Conservation (phyloP, 169 alveolate genomes). For the Plasmodium adleri region DNA sequence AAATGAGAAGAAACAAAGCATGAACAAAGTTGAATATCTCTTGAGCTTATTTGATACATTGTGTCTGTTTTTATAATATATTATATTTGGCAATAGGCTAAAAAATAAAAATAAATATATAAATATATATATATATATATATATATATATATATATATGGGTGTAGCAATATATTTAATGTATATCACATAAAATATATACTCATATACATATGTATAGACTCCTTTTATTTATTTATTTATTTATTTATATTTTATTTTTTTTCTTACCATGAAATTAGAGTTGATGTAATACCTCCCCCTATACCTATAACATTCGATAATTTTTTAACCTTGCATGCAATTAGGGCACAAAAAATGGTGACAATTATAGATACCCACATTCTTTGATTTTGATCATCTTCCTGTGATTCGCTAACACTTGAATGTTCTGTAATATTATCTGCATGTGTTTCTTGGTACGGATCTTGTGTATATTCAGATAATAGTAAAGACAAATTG, state of each 20-base stretch:
- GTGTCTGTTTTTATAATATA: conserved; percentile 46
- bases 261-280: conserved; percentile 58
- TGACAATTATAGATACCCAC: conserved; percentile 12
- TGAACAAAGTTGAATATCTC: conserved; percentile 41
- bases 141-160: background rate
- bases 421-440: conserved; percentile 51
- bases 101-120: conserved; percentile 1
- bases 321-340: conserved; percentile 59
- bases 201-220: background rate
- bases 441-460: conserved; percentile 77
- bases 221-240: conserved; percentile 1
- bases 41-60: conserved; percentile 32
- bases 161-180: no score
- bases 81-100: conserved; percentile 70
- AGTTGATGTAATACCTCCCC: conserved; percentile 71
- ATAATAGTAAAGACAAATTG: conserved; percentile 19
- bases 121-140: background rate
- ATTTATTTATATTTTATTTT: background rate
- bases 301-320: conserved; percentile 70
- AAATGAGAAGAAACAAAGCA: conserved; percentile 56
- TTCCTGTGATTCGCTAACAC: conserved; percentile 24
- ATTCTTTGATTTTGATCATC: conserved; percentile 33
- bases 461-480: conserved; percentile 68
- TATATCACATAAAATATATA: background rate
- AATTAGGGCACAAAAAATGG: conserved; percentile 57